phyloP scores from a whole-genome alignment of 208 protist genomes.

The Acanthamoeba quina region DNA sequence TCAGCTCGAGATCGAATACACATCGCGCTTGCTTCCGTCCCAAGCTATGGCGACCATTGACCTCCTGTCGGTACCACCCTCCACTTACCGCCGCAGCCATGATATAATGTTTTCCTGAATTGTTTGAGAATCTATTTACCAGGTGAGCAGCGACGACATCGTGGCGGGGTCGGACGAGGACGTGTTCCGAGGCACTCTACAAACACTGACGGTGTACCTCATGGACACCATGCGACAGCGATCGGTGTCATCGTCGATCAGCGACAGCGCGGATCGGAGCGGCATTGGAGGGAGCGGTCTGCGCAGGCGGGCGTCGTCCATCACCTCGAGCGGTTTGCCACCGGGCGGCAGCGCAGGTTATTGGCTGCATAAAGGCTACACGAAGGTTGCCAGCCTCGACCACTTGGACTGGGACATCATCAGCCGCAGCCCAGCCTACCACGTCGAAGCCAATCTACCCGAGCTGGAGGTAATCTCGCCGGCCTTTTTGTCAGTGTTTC shows the following conservation, averaged over 20 bases:
- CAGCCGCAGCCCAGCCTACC: slow-evolving; percentile 13
- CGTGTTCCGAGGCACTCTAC: slow-evolving; percentile 14
- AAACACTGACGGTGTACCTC: not conserved
- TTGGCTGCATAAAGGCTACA: slow-evolving; percentile 66
- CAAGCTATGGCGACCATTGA: slow-evolving; percentile 22
- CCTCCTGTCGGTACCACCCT: not conserved
- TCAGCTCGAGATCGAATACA: slow-evolving; percentile 56
- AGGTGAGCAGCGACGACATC: slow-evolving; percentile 34
- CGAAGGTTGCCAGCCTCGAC: not conserved
- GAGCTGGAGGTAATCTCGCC: not conserved
- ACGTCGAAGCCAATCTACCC: not conserved
- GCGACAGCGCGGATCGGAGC: not conserved
- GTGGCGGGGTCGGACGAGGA: not conserved
- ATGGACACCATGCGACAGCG: slow-evolving; percentile 42
- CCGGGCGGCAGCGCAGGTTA: not conserved
- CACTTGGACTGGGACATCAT: slow-evolving; percentile 34
- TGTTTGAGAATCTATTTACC: too few relatives aligned
- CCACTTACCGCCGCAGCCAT: not conserved
- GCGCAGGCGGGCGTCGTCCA: not conserved
- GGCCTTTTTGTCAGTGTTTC: not conserved
- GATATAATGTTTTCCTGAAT: too few relatives aligned
- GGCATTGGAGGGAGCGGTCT: not conserved
- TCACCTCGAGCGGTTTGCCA: not conserved
- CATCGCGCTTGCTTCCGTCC: slow-evolving; percentile 12
- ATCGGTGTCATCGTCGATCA: not conserved